phyloP scores from a whole-genome alignment of 345 rosid genomes.

The Lenwebbia sp. region DNA sequence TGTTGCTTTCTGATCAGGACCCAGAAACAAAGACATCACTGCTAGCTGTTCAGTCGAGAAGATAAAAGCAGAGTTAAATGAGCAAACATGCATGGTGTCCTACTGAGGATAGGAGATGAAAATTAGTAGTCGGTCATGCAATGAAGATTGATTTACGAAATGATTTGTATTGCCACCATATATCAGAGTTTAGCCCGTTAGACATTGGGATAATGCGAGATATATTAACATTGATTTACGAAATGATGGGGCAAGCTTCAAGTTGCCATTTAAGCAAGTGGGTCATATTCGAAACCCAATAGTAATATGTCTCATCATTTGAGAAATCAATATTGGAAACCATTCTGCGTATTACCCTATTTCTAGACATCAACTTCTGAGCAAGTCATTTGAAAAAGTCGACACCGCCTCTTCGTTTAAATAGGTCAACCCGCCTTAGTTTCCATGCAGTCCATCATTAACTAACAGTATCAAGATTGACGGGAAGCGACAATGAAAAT shows the following conservation, averaged over 20 bases:
- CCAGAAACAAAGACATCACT: constrained; percentile 92
- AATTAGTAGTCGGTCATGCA: background rate
- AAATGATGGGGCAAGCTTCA: background rate
- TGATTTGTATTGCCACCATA: too few relatives aligned
- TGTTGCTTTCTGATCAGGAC: constrained; percentile 79
- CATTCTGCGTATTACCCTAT: background rate
- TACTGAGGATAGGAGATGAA: background rate
- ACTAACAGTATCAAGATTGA: background rate
- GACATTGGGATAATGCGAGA: background rate
- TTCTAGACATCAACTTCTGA: background rate
- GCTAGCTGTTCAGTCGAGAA: constrained; percentile 45
- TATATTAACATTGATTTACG: too few relatives aligned
- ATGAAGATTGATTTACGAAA: too few relatives aligned
- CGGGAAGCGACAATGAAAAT: background rate
- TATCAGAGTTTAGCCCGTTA: background rate
- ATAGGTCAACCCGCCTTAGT: background rate
- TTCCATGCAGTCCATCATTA: background rate
- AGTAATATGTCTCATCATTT: background rate
- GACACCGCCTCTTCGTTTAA: background rate
- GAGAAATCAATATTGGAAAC: background rate
- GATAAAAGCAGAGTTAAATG: background rate
- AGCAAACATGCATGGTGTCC: background rate
- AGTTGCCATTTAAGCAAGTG: background rate
- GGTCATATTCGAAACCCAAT: background rate
- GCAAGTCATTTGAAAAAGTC: background rate